Evolutionary conservation across 768 basidiomycete species (phyloP).

Genomic region (Megacollybia marginata): DNA sequence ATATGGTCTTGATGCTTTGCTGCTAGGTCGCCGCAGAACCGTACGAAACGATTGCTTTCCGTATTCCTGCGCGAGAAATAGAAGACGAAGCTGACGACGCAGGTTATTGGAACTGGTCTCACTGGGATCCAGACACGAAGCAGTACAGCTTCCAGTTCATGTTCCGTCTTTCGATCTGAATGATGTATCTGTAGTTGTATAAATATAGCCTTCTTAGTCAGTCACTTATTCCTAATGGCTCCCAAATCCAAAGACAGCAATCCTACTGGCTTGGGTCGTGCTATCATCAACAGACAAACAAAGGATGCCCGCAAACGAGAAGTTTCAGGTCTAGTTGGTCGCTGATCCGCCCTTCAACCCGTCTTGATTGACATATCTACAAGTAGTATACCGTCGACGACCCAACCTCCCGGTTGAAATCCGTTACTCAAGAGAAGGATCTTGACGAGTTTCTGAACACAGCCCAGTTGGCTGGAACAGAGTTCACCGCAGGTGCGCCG

Average conservation of each 20-base stretch:
- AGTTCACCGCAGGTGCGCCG: constrained; percentile 86
- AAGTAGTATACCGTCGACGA: constrained; percentile 75
- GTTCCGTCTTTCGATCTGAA: constrained; percentile 57
- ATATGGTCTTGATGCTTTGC: constrained; percentile 18
- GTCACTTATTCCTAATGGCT: constrained; percentile 27
- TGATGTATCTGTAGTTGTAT: not conserved
- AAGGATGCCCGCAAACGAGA: constrained; percentile 62
- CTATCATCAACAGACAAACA: constrained; percentile 87
- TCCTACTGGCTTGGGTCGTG: constrained; percentile 82
- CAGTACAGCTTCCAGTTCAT: constrained; percentile 98
- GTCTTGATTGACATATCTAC: constrained; percentile 4
- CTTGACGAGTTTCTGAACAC: constrained; percentile 94
- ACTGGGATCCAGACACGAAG: constrained; percentile 99
- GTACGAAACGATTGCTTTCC: constrained; percentile 99
- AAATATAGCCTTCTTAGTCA: not conserved
- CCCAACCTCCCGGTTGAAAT: constrained; percentile 62
- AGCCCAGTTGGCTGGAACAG: constrained; percentile 88
- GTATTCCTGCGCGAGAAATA: constrained; percentile 94
- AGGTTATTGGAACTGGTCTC: constrained; percentile 94
- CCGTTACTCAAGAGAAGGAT: constrained; percentile 93
- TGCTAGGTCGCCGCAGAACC: constrained; percentile 95
- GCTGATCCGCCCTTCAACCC: not conserved
- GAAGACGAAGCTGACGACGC: constrained; percentile 91
- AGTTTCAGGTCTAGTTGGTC: constrained; percentile 61
- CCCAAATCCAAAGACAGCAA: constrained; percentile 56